Evolutionary conservation across 1,284 basidiomycete genomes (phyloP).

Genomic region (Ceratorhiza oryzae-sativae): DNA sequence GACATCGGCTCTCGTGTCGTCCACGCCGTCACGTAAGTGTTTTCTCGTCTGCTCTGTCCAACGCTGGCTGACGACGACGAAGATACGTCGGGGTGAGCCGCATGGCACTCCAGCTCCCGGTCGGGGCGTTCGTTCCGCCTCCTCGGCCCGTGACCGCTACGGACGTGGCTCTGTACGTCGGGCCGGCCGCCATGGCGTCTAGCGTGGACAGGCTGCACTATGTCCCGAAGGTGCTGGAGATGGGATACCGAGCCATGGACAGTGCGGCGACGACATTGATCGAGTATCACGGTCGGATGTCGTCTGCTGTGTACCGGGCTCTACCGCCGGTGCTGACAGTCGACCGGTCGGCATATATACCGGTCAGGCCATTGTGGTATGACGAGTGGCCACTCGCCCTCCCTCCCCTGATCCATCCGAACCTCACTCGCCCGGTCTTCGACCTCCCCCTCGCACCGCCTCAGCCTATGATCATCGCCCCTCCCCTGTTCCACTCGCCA

Average conservation of each 20-base stretch:
- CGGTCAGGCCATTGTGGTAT: no score
- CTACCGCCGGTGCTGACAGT: no score
- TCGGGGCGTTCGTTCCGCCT: neutral
- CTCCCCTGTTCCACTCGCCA: no score
- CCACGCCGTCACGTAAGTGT: neutral
- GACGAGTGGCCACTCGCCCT: no score
- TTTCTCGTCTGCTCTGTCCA: no score
- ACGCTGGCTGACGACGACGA: neutral
- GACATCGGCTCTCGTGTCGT: neutral
- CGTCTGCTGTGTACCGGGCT: constrained; percentile 61
- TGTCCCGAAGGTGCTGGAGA: no score
- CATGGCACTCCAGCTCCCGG: neutral
- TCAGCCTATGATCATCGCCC: constrained; percentile 44
- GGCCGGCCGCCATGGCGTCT: neutral
- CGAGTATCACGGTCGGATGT: constrained; percentile 69
- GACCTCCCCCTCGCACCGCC: constrained; percentile 58
- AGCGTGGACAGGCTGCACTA: neutral
- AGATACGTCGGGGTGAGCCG: neutral
- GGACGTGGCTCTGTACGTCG: neutral
- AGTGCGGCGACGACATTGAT: neutral
- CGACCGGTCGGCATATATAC: no score
- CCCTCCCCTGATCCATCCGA: constrained; percentile 55
- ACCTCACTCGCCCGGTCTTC: constrained; percentile 76
- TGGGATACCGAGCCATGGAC: neutral
- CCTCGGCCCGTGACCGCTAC: neutral